Conservation (phyloP, 805 yeast genomes). For the Metschnikowia peoriensis region DNA sequence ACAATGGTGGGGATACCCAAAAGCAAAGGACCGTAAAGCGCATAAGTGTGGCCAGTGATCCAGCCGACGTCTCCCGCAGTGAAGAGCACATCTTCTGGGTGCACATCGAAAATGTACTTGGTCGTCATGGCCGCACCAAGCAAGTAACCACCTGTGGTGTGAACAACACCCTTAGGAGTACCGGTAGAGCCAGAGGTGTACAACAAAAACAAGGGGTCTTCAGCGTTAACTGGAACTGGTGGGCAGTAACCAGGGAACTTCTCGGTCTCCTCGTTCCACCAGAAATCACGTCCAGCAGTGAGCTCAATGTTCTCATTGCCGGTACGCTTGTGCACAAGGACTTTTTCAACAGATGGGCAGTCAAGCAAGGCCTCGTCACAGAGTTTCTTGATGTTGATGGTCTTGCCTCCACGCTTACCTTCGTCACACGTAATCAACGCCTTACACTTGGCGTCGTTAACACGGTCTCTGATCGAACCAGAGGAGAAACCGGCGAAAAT, state of each 20-base stretch:
- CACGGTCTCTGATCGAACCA: slow-evolving; percentile 68
- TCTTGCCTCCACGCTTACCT: slow-evolving; percentile 79
- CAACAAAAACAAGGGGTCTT: slow-evolving; percentile 76
- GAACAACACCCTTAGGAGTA: slow-evolving; percentile 84
- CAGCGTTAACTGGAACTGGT: slow-evolving; percentile 74
- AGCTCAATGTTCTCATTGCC: slow-evolving; percentile 54
- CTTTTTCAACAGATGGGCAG: slow-evolving; percentile 67
- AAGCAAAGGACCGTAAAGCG: slow-evolving; percentile 74
- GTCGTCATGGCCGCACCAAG: slow-evolving; percentile 72
- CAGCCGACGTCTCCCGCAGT: slow-evolving; percentile 92
- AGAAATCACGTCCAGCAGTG: slow-evolving; percentile 60
- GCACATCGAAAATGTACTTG: slow-evolving; percentile 74
- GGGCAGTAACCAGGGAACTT: slow-evolving; percentile 69
- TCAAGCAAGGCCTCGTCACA: slow-evolving; percentile 74
- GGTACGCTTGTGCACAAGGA: slow-evolving; percentile 72
- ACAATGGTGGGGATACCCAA: slow-evolving; percentile 78
- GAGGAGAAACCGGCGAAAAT: slow-evolving; percentile 84
- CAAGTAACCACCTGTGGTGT: slow-evolving; percentile 76
- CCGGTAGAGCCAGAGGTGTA: slow-evolving; percentile 90
- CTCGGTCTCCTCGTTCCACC: slow-evolving; percentile 71
- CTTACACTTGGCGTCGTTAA: slow-evolving; percentile 67
- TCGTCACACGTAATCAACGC: slow-evolving; percentile 80
- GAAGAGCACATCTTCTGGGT: slow-evolving; percentile 69
- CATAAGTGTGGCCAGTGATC: slow-evolving; percentile 88
- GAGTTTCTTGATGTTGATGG: slow-evolving; percentile 75